phyloP scores from a whole-genome alignment of 495 filamentous ascomycete species.

The Filosporella fistucella region DNA sequence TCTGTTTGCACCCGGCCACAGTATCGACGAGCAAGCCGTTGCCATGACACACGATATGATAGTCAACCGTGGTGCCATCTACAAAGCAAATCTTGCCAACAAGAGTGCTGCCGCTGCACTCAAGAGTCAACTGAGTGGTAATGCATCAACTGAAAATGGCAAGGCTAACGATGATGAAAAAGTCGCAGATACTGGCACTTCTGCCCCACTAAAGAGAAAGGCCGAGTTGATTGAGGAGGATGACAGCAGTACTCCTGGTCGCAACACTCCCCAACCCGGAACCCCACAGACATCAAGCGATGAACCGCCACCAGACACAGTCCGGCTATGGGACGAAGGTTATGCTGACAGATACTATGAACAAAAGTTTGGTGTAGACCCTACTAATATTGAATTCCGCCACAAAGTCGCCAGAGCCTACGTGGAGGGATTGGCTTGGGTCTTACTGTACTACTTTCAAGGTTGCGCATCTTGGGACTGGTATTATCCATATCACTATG shows the following conservation, averaged over 20 bases:
- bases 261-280: constrained; percentile 42
- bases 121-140: constrained; percentile 65
- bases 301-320: constrained; percentile 68
- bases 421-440: constrained; percentile 96
- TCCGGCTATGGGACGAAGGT: constrained; percentile 90
- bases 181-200: constrained; percentile 21
- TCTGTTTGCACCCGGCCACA: constrained; percentile 39
- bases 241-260: constrained; percentile 51
- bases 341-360: constrained; percentile 96
- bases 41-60: constrained; percentile 81
- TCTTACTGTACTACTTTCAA: constrained; percentile 96
- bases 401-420: constrained; percentile 90
- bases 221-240: constrained; percentile 56
- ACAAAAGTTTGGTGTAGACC: constrained; percentile 89
- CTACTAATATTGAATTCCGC: constrained; percentile 78
- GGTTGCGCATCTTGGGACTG: constrained; percentile 97
- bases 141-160: constrained; percentile 17
- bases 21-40: constrained; percentile 56
- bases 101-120: constrained; percentile 90
- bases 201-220: constrained; percentile 50
- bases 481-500: constrained; percentile 99
- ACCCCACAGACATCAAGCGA: constrained; percentile 45
- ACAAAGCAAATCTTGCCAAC: constrained; percentile 80
- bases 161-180: constrained; percentile 17
- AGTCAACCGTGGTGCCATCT: constrained; percentile 68